Base-by-base conservation (phyloP, 495 filamentous ascomycete species). In the Aspergillus heteromorphus region DNA sequence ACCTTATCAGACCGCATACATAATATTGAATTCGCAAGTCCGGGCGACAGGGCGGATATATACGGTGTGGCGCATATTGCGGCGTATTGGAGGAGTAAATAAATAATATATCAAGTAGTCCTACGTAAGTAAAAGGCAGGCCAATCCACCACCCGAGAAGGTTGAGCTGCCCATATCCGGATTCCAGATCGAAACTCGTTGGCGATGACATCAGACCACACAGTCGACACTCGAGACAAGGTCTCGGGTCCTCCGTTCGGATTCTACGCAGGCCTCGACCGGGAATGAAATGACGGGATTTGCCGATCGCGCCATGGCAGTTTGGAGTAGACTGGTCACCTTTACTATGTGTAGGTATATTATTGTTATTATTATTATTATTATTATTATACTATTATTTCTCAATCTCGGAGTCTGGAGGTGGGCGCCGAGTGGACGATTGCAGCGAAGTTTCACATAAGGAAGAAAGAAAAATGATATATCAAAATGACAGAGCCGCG, bases 361-460 rank as follows among this genome's bases (percentile, higher is more conserved):
- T n/a, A n/a, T n/a, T n/a, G n/a, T n/a, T n/a, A n/a, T n/a, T n/a
- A n/a, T n/a, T n/a, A n/a, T n/a, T n/a, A n/a, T n/a, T n/a, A n/a
- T n/a, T n/a, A n/a, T n/a, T n/a, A n/a, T n/a, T n/a, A n/a, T n/a
- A n/a, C n/a, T n/a, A n/a, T n/a, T n/a, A n/a, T n/a, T n/a, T n/a
- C n/a, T n/a, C n/a, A n/a, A n/a, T n/a, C n/a, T 38, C 34, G 5
- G n/a, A 27, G 23, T 27, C 23, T n/a, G 5, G 34, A 13, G 34
- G n/a, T 38, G 13, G 11, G 27, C 13, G 13, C n/a, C n/a, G n/a
- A n/a, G 27, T 6, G 13, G 40, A 23, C 20, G 13, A 47, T 27
- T 27, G n/a, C 43, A 47, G 43, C 43, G 21, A 29, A 29, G 43
- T 47, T 47, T 47, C 43, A 47, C 14, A 47, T 47, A 47, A n/a